phyloP scores from a whole-genome alignment of 2,329 filamentous ascomycete species.

The Botrytis hyacinthi region DNA sequence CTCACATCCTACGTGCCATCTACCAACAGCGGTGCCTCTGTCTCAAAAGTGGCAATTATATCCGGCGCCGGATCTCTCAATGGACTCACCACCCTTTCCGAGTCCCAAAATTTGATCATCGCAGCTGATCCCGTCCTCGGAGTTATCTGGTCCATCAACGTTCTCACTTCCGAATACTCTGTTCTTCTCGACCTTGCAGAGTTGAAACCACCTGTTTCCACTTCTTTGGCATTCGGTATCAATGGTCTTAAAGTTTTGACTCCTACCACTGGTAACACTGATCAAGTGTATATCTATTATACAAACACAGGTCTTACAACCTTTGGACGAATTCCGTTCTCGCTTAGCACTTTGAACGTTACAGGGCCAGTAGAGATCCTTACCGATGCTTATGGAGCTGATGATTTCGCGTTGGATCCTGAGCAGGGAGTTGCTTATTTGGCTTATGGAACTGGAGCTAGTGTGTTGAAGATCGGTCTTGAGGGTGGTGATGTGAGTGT shows the following conservation, averaged over 20 bases:
- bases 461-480: conserved; percentile 20
- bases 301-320: conserved; percentile 13
- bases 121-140: conserved; percentile 34
- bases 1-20: conserved; percentile 8
- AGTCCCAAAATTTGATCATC: conserved; percentile 26
- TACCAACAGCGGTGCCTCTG: conserved; percentile 7
- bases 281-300: conserved; percentile 26
- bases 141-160: conserved; percentile 34
- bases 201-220: conserved; percentile 22
- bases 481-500: not conserved
- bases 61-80: conserved; percentile 31
- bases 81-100: conserved; percentile 30
- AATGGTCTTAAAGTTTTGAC: conserved; percentile 25
- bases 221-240: conserved; percentile 16
- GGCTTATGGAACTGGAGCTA: conserved; percentile 19
- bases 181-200: conserved; percentile 30
- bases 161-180: conserved; percentile 24
- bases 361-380: conserved; percentile 24
- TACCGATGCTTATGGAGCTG: conserved; percentile 10
- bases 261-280: not conserved
- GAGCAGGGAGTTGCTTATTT: conserved; percentile 21
- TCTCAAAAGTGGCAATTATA: conserved; percentile 26
- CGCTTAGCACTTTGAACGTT: conserved; percentile 15
- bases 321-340: conserved; percentile 28
- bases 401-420: conserved; percentile 26